A percentile compares a stretch with the other conserved stretches of the same genome.
Evolutionary conservation across 2,329 filamentous ascomycete genomes (phyloP).

Genomic region (Arthrinium puccinioides): DNA sequence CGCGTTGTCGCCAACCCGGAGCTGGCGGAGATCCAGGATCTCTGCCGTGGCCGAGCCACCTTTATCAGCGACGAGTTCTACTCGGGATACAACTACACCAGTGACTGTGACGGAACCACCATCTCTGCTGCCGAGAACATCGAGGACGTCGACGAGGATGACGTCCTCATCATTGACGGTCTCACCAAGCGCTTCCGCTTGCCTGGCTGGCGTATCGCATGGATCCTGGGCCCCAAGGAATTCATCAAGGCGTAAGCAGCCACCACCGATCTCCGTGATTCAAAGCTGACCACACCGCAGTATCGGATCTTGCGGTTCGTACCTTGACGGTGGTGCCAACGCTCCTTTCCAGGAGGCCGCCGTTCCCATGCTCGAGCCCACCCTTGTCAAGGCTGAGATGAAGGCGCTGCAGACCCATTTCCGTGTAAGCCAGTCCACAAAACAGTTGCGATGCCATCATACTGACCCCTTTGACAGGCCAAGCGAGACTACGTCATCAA

Average conservation of each 20-base stretch:
- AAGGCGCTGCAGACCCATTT: conserved; percentile 83
- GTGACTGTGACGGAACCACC: conserved; percentile 80
- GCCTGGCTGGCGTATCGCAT: conserved; percentile 92
- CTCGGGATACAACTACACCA: conserved; percentile 91
- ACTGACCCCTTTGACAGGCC: conserved; percentile 35
- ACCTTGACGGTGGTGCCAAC: conserved; percentile 90
- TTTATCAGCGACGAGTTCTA: conserved; percentile 97
- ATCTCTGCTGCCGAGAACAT: conserved; percentile 88
- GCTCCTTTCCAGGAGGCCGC: conserved; percentile 94
- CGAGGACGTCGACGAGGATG: conserved; percentile 79
- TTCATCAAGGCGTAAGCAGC: conserved; percentile 71
- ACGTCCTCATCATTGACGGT: conserved; percentile 91
- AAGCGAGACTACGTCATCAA: conserved; percentile 89
- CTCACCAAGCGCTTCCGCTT: conserved; percentile 95
- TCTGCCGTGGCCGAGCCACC: conserved; percentile 84
- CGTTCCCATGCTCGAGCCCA: conserved; percentile 85
- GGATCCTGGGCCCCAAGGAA: conserved; percentile 93
- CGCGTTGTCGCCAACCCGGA: conserved; percentile 80
- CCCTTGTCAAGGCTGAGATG: conserved; percentile 78
- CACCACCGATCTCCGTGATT: not conserved
- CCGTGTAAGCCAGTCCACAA: conserved; percentile 37
- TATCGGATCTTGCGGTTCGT: conserved; percentile 85
- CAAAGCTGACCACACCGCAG: conserved; percentile 21
- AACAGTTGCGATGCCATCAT: not conserved
- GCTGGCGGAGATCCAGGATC: conserved; percentile 83